Base-by-base conservation (phyloP, 345 rosid genomes). In the Pseudoturritis turrita region DNA sequence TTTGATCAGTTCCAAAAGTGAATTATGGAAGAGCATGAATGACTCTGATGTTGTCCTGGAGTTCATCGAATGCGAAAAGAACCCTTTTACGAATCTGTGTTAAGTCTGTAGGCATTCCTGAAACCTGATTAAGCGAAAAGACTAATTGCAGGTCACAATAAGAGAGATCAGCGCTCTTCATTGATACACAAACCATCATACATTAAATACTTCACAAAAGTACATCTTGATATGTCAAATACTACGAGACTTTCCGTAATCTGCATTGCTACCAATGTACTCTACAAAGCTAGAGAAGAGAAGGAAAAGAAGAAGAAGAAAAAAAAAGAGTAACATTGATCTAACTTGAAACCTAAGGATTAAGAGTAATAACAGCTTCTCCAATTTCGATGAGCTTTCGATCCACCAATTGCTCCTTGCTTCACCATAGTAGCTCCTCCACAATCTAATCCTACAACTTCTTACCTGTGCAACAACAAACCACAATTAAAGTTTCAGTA, bases 141-240 rank as follows among this genome's bases (percentile, higher is more conserved):
- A 69, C 47, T 55, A 55, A 62, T 17, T 36, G 57, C 63, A 68
- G 35, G 52, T 43, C 72, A 18, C 35, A 46, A 7, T 65, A 56
- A 18, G 59, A 58, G 35, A 56, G 3, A 65, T 26, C 25, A 64
- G 12, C 25, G 15, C 1, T 62, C 35, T 19, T 52, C 33, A 18
- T 35, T 57, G 63, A 68, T 68, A 62, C 79, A 75, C 44, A 75
- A 68, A 61, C 74, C 70, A 76, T 70, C 65, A 64, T 70, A 77
- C 72, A 77, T 77, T 70, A 61, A n/a, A 76, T 57, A 77, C 76
- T 77, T 77, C 72, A 77, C 76, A 70, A 63, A 44, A 70, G 67
- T 64, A 77, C 76, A 77, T 39, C 10, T 71, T 64, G 59, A 77
- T 57, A 70, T 14, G 76, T 63, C 47, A 71, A 75, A 69, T 52